Evolutionary conservation across 2,329 filamentous ascomycete species (phyloP).

Genomic region (Hypoxylon sp.): DNA sequence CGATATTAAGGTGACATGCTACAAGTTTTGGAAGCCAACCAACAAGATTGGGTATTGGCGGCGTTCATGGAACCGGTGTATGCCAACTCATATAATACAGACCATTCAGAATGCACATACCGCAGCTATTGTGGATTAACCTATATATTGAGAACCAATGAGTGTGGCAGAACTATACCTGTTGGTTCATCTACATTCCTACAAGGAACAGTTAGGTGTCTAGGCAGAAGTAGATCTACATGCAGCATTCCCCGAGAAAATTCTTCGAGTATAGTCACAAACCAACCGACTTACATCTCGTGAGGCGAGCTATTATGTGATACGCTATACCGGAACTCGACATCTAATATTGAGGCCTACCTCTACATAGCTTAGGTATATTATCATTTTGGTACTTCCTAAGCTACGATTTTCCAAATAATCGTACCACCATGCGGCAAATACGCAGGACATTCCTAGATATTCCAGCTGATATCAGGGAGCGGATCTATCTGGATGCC

Average conservation of each 20-base stretch:
- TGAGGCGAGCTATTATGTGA: neutral
- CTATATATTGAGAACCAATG: neutral
- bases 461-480: neutral
- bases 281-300: too few species aligned
- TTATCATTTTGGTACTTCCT: too few species aligned
- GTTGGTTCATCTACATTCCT: neutral
- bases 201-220: neutral
- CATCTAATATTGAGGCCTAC: neutral
- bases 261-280: neutral
- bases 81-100: neutral
- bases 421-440: neutral
- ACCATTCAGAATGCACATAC: neutral
- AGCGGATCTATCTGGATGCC: neutral
- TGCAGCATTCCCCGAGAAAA: neutral
- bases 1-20: neutral
- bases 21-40: neutral
- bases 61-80: neutral
- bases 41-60: neutral
- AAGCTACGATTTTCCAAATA: too few species aligned
- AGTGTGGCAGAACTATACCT: neutral
- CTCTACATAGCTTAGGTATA: too few species aligned
- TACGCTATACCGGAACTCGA: neutral
- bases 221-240: neutral
- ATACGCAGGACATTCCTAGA: neutral
- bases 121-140: neutral